phyloP scores from a whole-genome alignment of 345 rosid genomes.

The Arabis alpina region DNA sequence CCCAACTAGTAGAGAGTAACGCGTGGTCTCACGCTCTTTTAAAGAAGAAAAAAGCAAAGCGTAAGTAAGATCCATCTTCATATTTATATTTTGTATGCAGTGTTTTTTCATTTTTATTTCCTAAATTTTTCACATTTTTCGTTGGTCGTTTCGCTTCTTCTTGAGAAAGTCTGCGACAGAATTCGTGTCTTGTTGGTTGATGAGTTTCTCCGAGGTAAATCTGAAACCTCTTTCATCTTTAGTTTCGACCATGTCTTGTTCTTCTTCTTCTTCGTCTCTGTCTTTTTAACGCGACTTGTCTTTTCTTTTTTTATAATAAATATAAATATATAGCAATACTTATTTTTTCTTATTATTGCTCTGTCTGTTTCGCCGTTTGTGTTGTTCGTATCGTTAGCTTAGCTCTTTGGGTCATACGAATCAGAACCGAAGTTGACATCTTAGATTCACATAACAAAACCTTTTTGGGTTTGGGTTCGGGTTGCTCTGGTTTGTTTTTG shows the following conservation, averaged over 20 bases:
- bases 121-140: background rate
- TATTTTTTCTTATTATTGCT: background rate
- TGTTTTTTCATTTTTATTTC: background rate
- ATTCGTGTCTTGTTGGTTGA: slow-evolving; percentile 21
- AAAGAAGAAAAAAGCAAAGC: slow-evolving; percentile 3
- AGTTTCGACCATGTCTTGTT: slow-evolving; percentile 26
- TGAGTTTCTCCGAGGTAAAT: slow-evolving; percentile 34
- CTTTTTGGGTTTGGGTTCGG: slow-evolving; percentile 16
- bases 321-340: background rate
- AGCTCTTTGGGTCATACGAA: slow-evolving; percentile 22
- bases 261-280: slow-evolving; percentile 27
- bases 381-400: slow-evolving; percentile 37
- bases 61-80: slow-evolving; percentile 40
- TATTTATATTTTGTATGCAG: background rate
- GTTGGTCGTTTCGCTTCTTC: background rate
- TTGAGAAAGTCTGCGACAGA: slow-evolving; percentile 25
- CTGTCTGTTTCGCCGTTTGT: slow-evolving; percentile 30
- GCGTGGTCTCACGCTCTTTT: slow-evolving; percentile 42
- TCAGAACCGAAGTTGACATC: slow-evolving; percentile 42
- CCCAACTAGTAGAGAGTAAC: slow-evolving; percentile 23
- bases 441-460: slow-evolving; percentile 41
- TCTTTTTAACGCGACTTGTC: slow-evolving; percentile 34
- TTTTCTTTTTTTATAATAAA: background rate
- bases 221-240: slow-evolving; percentile 22
- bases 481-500: background rate